These are phyloP conservation scores for Ophiobolus disseminans DNA, from an alignment of 2,329 filamentous ascomycete genomes.

Conservation along the genomic window DNA sequence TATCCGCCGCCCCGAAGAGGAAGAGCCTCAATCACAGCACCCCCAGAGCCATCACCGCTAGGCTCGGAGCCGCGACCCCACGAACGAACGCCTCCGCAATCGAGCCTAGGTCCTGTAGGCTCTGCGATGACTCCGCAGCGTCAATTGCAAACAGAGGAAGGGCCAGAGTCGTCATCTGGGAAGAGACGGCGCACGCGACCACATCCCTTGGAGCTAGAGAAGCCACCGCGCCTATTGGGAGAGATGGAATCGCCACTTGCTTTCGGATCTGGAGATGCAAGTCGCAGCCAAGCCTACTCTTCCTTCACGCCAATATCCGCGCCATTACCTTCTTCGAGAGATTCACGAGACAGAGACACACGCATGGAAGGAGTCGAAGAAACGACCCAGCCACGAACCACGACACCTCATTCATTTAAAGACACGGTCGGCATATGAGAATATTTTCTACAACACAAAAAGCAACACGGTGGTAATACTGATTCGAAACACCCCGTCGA, in stretches of 20 bases:
- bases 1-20: slow-evolving; percentile 48
- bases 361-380: slow-evolving; percentile 50
- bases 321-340: slow-evolving; percentile 42
- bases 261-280: slow-evolving; percentile 38
- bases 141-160: slow-evolving; percentile 35
- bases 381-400: slow-evolving; percentile 46
- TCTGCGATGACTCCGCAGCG: slow-evolving; percentile 38
- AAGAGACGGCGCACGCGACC: slow-evolving; percentile 44
- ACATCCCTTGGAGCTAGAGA: slow-evolving; percentile 43
- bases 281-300: slow-evolving; percentile 39
- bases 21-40: slow-evolving; percentile 38
- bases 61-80: slow-evolving; percentile 32
- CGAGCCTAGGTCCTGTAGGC: slow-evolving; percentile 23
- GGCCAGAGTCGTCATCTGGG: slow-evolving; percentile 45
- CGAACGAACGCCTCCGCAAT: slow-evolving; percentile 38
- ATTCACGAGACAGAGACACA: slow-evolving; percentile 41
- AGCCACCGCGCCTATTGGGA: slow-evolving; percentile 29
- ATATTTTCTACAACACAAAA: slow-evolving; percentile 48
- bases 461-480: slow-evolving; percentile 49
- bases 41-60: slow-evolving; percentile 31
- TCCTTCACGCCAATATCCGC: slow-evolving; percentile 47
- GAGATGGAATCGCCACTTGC: slow-evolving; percentile 42
- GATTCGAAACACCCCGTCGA: slow-evolving; percentile 47
- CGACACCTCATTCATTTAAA: slow-evolving; percentile 53
- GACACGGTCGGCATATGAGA: slow-evolving; percentile 53